A percentile compares a stretch with the other conserved stretches of the same genome.
Conservation (phyloP, 495 filamentous ascomycete genomes). For the Chaetomidium leptoderma region DNA sequence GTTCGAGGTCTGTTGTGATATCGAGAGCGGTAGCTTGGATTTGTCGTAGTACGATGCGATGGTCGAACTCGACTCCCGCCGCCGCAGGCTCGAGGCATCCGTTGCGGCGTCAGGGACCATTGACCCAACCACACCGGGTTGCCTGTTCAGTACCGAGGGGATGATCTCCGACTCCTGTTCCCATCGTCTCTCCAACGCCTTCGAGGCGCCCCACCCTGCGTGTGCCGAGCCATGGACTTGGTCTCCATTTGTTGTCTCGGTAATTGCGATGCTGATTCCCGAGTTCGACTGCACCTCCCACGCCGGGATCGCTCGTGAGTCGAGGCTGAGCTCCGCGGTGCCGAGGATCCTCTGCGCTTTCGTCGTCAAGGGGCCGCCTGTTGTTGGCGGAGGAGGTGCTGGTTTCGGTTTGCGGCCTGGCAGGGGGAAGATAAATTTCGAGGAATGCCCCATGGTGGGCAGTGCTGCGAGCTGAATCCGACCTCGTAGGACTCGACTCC, state of each 20-base stretch:
- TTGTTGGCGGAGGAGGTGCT: constrained; percentile 18
- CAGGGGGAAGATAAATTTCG: constrained; percentile 52
- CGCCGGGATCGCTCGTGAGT: constrained; percentile 23
- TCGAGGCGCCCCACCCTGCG: constrained; percentile 12
- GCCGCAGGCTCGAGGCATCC: constrained; percentile 38
- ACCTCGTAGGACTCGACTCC: neutral
- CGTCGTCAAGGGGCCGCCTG: constrained; percentile 29
- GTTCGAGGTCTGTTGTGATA: constrained; percentile 53
- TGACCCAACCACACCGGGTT: constrained; percentile 19
- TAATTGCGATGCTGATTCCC: constrained; percentile 49
- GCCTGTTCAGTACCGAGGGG: constrained; percentile 28
- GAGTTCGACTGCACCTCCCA: constrained; percentile 46
- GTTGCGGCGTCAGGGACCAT: constrained; percentile 28
- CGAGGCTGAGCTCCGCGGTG: constrained; percentile 32
- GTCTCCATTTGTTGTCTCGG: constrained; percentile 38
- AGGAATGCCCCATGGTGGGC: constrained; percentile 44
- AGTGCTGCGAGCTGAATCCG: neutral
- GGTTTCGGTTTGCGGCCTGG: constrained; percentile 45
- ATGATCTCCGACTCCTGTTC: constrained; percentile 50
- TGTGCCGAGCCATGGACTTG: constrained; percentile 12
- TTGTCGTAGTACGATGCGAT: constrained; percentile 51
- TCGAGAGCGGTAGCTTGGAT: constrained; percentile 46
- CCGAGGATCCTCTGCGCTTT: constrained; percentile 48
- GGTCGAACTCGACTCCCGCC: constrained; percentile 49
- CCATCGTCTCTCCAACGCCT: constrained; percentile 27